Base-by-base conservation (phyloP, 1,284 basidiomycete genomes). In the Pascua sp. region DNA sequence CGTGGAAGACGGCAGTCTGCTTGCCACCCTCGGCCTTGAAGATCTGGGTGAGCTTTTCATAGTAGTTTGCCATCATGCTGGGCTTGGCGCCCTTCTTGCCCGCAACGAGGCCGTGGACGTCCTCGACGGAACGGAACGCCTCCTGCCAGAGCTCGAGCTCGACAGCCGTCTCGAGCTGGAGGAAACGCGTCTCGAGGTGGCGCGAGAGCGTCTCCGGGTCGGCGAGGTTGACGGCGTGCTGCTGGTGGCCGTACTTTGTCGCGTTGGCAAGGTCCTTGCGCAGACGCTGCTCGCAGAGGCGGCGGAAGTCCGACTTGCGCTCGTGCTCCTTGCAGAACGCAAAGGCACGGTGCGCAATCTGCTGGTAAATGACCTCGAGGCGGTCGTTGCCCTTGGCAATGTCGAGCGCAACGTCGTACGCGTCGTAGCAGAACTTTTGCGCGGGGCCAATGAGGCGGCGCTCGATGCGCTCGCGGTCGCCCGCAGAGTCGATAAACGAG, bases 121-220 rank as follows among this genome's bases (percentile, higher is more conserved):
- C 96, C 77, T 98, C 95, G 60, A 98, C 91, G 47, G 91, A 93
- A 60, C 96, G 89, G 85, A 98, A 99, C 5, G 93, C 95, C 77
- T 98, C 95, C 75, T 98, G 95, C 96, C 95, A 99, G 49, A 98
- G 84, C 80, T 99, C 96, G 63, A 99, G 87, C 77, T 98, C 92
- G 63, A 98, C 94, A 9, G 94, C 94, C n/a, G 91, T 89, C 74
- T 95, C 93, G 64, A 99, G 86, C 81, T 98, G 95, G 40, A 92
- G 89, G 76, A 98, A 98, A 59, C 96, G 91, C 16, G 93, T 98
- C 77, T 98, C 96, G 60, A 99, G 88, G 79, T 98, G 91, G 67
- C 92, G 92, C 73, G 96, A 90, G 47, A 99, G 87, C 17, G 90
- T 97, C 68, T 98, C 96, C 38, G 94, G 85, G 76, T 99, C 96